Conservation (phyloP, 768 basidiomycete species). For the Pisolithus marmoratus region DNA sequence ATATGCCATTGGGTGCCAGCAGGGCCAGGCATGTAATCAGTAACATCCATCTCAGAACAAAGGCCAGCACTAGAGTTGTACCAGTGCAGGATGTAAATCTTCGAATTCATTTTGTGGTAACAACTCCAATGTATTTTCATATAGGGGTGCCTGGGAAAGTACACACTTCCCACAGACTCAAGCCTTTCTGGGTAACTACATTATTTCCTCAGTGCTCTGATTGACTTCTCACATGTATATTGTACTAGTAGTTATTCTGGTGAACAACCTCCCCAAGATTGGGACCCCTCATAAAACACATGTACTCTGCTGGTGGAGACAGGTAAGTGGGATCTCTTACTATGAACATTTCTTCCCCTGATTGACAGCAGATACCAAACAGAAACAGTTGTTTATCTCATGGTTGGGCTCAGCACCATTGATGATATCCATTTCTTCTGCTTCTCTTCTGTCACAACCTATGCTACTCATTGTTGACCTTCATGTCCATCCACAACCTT, state of each 20-base stretch:
- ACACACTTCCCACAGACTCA: slow-evolving; percentile 43
- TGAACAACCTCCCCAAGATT: slow-evolving; percentile 51
- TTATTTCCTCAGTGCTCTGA: slow-evolving; percentile 8
- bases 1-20: too few species aligned
- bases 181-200: slow-evolving; percentile 35
- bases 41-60: too few species aligned
- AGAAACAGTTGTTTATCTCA: slow-evolving; percentile 71
- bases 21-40: too few species aligned
- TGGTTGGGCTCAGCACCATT: slow-evolving; percentile 64
- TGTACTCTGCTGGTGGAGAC: slow-evolving; percentile 72
- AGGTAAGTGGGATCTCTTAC: slow-evolving; percentile 83
- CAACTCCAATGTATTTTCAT: slow-evolving; percentile 1
- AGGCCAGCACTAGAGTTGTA: slow-evolving; percentile 77
- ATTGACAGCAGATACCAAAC: slow-evolving; percentile 13
- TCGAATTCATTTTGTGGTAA: background rate
- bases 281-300: slow-evolving; percentile 78
- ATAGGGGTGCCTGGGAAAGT: slow-evolving; percentile 79
- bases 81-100: slow-evolving; percentile 67
- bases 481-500: too few species aligned
- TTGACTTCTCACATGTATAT: slow-evolving; percentile 4
- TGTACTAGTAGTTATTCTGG: slow-evolving; percentile 36
- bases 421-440: slow-evolving; percentile 69
- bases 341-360: slow-evolving; percentile 30
- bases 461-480: too few species aligned
- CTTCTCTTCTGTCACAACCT: too few species aligned